Percentiles rank a stretch among this genome's conserved stretches.
Evolutionary conservation across 768 basidiomycete species (phyloP).

Genomic region (Gelatoporia subvermispora): DNA sequence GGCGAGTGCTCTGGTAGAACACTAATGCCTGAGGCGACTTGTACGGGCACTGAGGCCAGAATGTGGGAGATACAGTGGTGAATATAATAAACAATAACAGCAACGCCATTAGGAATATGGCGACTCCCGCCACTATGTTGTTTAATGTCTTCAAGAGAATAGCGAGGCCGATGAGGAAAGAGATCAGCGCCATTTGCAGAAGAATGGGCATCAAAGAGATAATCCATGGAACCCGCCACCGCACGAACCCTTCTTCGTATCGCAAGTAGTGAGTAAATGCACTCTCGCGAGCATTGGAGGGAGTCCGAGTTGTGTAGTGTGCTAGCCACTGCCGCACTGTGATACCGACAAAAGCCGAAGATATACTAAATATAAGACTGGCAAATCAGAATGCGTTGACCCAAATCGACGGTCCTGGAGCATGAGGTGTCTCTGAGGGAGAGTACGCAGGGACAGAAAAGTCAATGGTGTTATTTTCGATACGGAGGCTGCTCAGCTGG

Average conservation of each 20-base stretch:
- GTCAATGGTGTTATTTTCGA: no score
- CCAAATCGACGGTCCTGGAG: not conserved
- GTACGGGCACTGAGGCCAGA: conserved; percentile 5
- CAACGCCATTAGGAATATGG: not conserved
- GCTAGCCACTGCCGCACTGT: conserved; percentile 13
- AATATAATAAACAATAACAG: conserved; percentile 5
- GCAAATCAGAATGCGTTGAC: conserved; percentile 13
- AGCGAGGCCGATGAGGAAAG: conserved; percentile 15
- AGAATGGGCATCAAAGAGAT: conserved; percentile 13
- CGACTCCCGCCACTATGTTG: conserved; percentile 6
- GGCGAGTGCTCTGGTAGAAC: no score
- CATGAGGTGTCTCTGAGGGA: not conserved
- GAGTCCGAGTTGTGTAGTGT: not conserved
- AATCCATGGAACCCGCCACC: conserved; percentile 18
- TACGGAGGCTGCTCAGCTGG: not conserved
- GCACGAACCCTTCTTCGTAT: conserved; percentile 9
- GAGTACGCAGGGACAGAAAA: no score
- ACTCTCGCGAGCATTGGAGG: conserved; percentile 6
- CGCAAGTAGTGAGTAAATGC: conserved; percentile 14
- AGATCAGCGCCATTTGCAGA: conserved; percentile 8
- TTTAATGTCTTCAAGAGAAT: conserved; percentile 13
- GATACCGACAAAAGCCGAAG: conserved; percentile 10
- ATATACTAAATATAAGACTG: conserved; percentile 9
- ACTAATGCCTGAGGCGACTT: conserved; percentile 2
- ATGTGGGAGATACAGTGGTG: conserved; percentile 4